A percentile compares a stretch with the other conserved stretches of the same genome.
Evolutionary conservation across 116 monocot genomes (phyloP).

Genomic region (Phalaenopsis hybrid): DNA sequence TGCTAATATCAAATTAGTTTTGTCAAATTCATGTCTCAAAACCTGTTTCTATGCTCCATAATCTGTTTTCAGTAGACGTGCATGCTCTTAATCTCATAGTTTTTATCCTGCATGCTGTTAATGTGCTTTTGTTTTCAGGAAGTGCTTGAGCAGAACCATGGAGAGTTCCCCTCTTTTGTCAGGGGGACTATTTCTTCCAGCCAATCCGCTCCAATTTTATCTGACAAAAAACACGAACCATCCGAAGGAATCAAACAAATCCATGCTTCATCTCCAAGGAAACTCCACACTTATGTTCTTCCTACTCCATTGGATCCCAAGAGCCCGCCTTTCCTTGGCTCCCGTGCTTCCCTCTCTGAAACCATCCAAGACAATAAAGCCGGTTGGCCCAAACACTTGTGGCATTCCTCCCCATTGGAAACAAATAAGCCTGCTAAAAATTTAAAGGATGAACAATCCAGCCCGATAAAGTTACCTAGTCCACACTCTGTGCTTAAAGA

Average conservation of each 20-base stretch:
- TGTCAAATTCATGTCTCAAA: too few relatives aligned
- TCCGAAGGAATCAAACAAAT: constrained; percentile 40
- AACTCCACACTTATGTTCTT: constrained; percentile 66
- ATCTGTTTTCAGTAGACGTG: too few relatives aligned
- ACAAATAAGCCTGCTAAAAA: constrained; percentile 32
- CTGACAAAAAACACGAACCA: constrained; percentile 53
- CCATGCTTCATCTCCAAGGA: constrained; percentile 46
- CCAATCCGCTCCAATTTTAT: constrained; percentile 70
- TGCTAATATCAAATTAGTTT: too few relatives aligned
- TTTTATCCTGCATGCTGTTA: not conserved
- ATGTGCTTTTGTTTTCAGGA: constrained; percentile 37
- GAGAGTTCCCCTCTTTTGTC: constrained; percentile 19
- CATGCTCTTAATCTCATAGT: too few relatives aligned
- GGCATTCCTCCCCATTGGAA: constrained; percentile 71
- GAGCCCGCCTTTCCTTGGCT: constrained; percentile 16
- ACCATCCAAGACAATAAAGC: constrained; percentile 15
- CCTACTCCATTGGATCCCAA: constrained; percentile 69
- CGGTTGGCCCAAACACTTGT: constrained; percentile 30
- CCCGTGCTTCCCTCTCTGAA: constrained; percentile 16
- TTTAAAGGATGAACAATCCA: constrained; percentile 21
- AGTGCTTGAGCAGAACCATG: constrained; percentile 33
- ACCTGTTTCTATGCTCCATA: too few relatives aligned
- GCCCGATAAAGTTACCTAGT: constrained; percentile 15
- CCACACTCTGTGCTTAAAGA: constrained; percentile 41
- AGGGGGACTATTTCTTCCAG: constrained; percentile 31